A percentile compares a stretch with the other conserved stretches of the same genome.
Conservation (phyloP, 169 alveolate species). For the Cryptosporidium andersoni region DNA sequence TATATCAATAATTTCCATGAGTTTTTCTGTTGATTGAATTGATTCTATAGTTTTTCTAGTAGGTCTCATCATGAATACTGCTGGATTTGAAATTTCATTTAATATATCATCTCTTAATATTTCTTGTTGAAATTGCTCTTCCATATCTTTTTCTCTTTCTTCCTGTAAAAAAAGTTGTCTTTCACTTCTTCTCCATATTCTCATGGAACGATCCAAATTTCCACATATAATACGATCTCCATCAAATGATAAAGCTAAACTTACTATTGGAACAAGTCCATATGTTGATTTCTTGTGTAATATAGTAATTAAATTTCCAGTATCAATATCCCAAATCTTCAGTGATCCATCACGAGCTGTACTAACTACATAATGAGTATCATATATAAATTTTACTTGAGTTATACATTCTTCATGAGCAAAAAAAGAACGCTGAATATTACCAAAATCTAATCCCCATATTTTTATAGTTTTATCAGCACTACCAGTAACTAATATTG, state of each 20-base stretch:
- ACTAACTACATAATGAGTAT: constrained; percentile 75
- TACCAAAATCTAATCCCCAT: constrained; percentile 89
- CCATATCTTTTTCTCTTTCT: constrained; percentile 85
- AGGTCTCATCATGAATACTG: constrained; percentile 77
- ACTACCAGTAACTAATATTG: constrained; percentile 83
- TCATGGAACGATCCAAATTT: constrained; percentile 76
- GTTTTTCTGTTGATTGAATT: constrained; percentile 81
- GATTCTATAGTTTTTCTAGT: constrained; percentile 82
- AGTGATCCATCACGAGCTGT: constrained; percentile 78
- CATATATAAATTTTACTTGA: constrained; percentile 56
- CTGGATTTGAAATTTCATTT: constrained; percentile 75
- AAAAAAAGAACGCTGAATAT: constrained; percentile 69
- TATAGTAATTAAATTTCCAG: constrained; percentile 54
- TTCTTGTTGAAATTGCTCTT: constrained; percentile 79
- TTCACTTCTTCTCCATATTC: constrained; percentile 81
- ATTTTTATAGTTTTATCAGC: constrained; percentile 84
- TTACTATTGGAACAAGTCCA: constrained; percentile 61
- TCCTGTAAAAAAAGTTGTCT: constrained; percentile 82
- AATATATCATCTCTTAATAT: constrained; percentile 78
- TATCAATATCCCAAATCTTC: constrained; percentile 83
- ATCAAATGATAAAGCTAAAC: constrained; percentile 50
- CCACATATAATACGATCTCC: constrained; percentile 64
- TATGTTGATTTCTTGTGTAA: constrained; percentile 53
- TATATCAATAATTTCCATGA: constrained; percentile 76
- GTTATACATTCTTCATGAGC: constrained; percentile 71